Percentiles rank a stretch among this genome's conserved stretches.
Conservation (phyloP, 2,329 filamentous ascomycete species). For the Xylaria sp. region DNA sequence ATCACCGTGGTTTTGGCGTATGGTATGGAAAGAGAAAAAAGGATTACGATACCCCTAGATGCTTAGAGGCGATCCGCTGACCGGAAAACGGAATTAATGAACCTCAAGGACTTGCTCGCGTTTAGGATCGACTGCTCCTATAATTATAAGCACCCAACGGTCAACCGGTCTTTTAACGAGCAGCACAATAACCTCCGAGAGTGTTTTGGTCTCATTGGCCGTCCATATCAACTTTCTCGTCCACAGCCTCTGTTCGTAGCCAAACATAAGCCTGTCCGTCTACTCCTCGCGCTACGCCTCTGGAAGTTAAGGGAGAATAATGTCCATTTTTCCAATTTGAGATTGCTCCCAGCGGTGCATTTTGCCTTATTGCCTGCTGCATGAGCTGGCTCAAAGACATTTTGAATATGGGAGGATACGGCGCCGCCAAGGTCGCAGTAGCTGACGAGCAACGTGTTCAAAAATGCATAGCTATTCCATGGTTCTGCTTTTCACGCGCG, state of each 20-base stretch:
- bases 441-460: constrained; percentile 51
- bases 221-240: neutral
- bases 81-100: neutral
- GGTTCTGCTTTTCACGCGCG: neutral
- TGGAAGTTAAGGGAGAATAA: constrained; percentile 67
- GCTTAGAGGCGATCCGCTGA: constrained; percentile 3
- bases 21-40: constrained; percentile 25
- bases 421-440: constrained; percentile 61
- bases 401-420: constrained; percentile 60
- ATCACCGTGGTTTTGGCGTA: constrained; percentile 6
- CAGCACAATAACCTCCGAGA: neutral
- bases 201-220: neutral
- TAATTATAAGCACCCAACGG: neutral
- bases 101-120: neutral
- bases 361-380: constrained; percentile 56
- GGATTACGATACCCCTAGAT: constrained; percentile 42
- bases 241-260: neutral
- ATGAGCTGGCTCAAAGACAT: constrained; percentile 62
- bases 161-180: neutral
- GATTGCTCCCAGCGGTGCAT: constrained; percentile 63
- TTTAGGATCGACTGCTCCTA: neutral
- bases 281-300: constrained; percentile 58
- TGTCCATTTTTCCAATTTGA: constrained; percentile 52
- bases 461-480: constrained; percentile 42
- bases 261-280: neutral